Evolutionary conservation across 352 stramenopile genomes (phyloP), one percentile per base, ranked within the genome.

Genomic region (Nothophytophthora sp.): DNA sequence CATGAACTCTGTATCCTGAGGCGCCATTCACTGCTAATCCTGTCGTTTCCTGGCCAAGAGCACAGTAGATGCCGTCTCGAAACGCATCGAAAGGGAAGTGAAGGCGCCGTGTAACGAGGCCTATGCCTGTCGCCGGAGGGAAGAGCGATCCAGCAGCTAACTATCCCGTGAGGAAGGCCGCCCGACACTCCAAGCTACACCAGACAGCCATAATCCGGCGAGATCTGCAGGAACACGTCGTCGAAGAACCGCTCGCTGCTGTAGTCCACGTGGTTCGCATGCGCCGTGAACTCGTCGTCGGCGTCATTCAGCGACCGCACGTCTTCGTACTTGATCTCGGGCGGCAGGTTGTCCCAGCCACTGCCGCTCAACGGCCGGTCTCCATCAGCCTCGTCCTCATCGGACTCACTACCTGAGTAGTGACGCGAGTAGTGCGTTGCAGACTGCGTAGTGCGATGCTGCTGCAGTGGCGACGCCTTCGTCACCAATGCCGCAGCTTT

Each of bases 201-300:
- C 43, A 89, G 61, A 37, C 77, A 89, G 43, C 75, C 80, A 23
- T 86, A 88, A 54, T 90, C 73, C 0, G 81, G 78, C 13, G 78
- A 88, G 48, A 88, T 88, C 43, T 92, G 81, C 23, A 89, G 60
- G 49, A 88, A 90, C 15, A 92, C 72, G 41, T 92, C 72, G 63
- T 86, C 78, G 52, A 86, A 88, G 62, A 87, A 88, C 34, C 71
- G 68, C 29, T 89, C 78, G 41, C 70, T 88, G 46, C 52, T 78
- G 66, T 86, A 89, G 53, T 91, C 81, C 45, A 84, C 66, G 40
- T 81, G 68, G 24, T 41, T 77, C n/a, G 62, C 51, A 27, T 67
- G 60, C 16, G 77, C 65, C 22, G 60, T 70, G 34, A 79, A 76
- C 54, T 76, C 66, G 20, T 78, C 70, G 37, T 86, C 64, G 15